phyloP scores from a whole-genome alignment of 192 early-diverging fungal species.

The Backusella parvicylindrica region DNA sequence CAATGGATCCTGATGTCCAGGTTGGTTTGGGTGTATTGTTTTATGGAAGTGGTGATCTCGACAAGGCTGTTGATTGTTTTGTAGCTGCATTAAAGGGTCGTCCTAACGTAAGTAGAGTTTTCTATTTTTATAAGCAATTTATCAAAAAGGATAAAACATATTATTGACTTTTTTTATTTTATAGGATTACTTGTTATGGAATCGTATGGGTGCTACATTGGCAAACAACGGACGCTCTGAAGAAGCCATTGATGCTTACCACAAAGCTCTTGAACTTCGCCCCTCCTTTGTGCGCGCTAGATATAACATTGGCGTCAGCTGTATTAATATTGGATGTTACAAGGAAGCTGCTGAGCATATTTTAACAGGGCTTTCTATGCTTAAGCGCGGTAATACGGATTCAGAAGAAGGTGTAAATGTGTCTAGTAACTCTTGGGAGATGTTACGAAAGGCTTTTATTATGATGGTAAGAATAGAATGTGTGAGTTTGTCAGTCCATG shows the following conservation, averaged over 20 bases:
- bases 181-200: constrained; percentile 93
- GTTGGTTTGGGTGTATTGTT: constrained; percentile 95
- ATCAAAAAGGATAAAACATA: neutral
- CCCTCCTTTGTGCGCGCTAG: constrained; percentile 95
- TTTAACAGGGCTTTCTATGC: constrained; percentile 73
- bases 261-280: constrained; percentile 89
- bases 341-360: constrained; percentile 94
- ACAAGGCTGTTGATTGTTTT: constrained; percentile 98
- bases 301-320: constrained; percentile 97
- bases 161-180: neutral
- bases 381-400: constrained; percentile 21
- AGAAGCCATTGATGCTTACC: constrained; percentile 93
- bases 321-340: constrained; percentile 92
- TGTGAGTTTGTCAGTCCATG: too few species aligned
- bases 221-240: constrained; percentile 82
- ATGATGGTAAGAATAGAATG: constrained; percentile 62
- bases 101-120: constrained; percentile 53
- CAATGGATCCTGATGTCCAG: constrained; percentile 91
- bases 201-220: constrained; percentile 96
- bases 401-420: constrained; percentile 54
- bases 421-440: constrained; percentile 63
- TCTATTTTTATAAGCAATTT: too few species aligned
- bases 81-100: constrained; percentile 83
- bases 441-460: constrained; percentile 53
- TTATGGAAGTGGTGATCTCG: constrained; percentile 90